Conservation (phyloP, 2,329 filamentous ascomycete species). For the Thielaviopsis musarum region DNA sequence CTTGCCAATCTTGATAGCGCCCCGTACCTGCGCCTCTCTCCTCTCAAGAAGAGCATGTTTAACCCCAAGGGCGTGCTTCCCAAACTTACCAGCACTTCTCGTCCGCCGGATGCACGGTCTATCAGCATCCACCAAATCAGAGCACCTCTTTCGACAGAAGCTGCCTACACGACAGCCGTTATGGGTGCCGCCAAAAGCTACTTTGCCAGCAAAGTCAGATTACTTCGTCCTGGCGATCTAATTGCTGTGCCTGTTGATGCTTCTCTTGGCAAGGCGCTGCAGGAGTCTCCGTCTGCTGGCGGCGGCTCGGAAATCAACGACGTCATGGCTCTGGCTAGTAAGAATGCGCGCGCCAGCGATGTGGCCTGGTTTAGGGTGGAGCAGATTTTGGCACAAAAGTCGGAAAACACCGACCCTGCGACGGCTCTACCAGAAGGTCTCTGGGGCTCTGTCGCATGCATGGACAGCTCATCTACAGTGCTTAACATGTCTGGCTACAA, state of each 20-base stretch:
- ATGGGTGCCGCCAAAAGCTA: constrained; percentile 76
- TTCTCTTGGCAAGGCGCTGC: constrained; percentile 63
- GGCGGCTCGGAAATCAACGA: constrained; percentile 58
- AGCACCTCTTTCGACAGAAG: constrained; percentile 75
- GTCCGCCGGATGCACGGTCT: constrained; percentile 48
- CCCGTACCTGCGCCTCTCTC: constrained; percentile 61
- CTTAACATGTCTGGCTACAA: constrained; percentile 87
- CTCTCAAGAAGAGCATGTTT: constrained; percentile 39
- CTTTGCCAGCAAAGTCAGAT: constrained; percentile 66
- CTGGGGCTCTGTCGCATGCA: constrained; percentile 75
- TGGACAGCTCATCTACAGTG: constrained; percentile 72
- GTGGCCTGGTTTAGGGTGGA: constrained; percentile 91
- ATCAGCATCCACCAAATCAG: constrained; percentile 79
- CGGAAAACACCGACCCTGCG: constrained; percentile 35
- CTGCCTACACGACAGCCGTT: constrained; percentile 68
- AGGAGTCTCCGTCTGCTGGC: constrained; percentile 44
- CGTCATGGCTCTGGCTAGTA: constrained; percentile 28
- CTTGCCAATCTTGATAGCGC: constrained; percentile 72
- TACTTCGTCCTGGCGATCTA: constrained; percentile 75
- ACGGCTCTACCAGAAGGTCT: constrained; percentile 37
- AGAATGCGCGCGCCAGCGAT: constrained; percentile 23
- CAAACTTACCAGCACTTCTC: constrained; percentile 37
- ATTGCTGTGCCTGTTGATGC: constrained; percentile 83
- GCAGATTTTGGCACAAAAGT: constrained; percentile 44
- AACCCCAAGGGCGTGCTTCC: constrained; percentile 35